A percentile compares a stretch with the other conserved stretches of the same genome.
Evolutionary conservation across 192 early-diverging fungal species (phyloP).

Genomic region (Funneliformis mosseae): DNA sequence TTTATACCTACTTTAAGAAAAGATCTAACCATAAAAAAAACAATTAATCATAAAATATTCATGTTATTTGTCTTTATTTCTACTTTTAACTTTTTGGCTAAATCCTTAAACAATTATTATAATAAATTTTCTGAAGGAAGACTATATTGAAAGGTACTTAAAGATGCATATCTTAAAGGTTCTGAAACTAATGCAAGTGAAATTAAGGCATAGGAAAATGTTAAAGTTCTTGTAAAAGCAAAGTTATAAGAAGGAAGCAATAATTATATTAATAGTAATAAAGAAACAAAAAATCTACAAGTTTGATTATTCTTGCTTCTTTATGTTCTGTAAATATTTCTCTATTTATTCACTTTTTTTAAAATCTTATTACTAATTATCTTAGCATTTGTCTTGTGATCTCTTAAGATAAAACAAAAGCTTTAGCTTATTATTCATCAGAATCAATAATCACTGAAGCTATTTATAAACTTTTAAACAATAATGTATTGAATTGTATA

Average conservation of each 20-base stretch:
- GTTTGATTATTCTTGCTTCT: not conserved
- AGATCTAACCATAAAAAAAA: too few species aligned
- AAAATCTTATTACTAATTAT: not conserved
- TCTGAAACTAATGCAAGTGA: too few species aligned
- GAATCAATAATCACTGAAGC: not conserved
- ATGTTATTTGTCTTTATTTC: not conserved
- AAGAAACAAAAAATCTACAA: not conserved
- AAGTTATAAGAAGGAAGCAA: not conserved
- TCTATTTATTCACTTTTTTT: not conserved
- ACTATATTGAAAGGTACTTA: not conserved
- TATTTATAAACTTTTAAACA: not conserved
- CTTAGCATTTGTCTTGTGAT: too few species aligned
- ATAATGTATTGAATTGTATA: not conserved
- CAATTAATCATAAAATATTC: too few species aligned
- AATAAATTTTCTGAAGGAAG: too few species aligned
- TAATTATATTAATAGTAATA: not conserved
- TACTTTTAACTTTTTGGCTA: not conserved
- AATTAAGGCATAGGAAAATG: too few species aligned
- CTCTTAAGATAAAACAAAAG: too few species aligned
- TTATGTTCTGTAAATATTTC: not conserved
- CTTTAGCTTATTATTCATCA: not conserved
- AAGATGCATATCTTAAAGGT: not conserved
- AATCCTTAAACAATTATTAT: too few species aligned
- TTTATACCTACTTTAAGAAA: not conserved
- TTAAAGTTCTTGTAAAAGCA: not conserved